Percentiles rank a stretch among this genome's conserved stretches.
Evolutionary conservation across 768 basidiomycete species (phyloP).

Genomic region (Phlebiopsis flavidoalba): DNA sequence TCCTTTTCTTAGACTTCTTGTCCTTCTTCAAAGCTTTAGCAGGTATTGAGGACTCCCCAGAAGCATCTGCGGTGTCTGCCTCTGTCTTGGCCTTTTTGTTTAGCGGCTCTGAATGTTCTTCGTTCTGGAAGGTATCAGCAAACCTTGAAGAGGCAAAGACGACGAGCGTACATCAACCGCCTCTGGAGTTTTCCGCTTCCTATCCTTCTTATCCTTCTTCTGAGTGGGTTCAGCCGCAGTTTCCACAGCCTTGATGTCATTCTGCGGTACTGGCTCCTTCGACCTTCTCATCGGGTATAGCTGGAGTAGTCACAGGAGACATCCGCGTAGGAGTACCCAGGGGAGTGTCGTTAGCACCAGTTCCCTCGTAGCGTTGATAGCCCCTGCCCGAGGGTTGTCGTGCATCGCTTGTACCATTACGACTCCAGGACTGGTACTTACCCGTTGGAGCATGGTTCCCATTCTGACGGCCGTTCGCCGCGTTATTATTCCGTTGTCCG

Average conservation of each 20-base stretch:
- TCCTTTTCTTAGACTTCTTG: conserved; percentile 23
- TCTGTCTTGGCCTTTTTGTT: conserved; percentile 12
- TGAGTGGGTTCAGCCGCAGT: conserved; percentile 10
- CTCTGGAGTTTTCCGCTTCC: conserved; percentile 5
- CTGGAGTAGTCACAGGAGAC: conserved; percentile 34
- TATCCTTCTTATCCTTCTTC: conserved; percentile 21
- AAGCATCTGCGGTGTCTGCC: not conserved
- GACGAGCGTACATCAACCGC: not conserved
- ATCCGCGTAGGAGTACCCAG: conserved; percentile 57
- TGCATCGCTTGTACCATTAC: conserved; percentile 9
- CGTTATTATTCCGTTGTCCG: conserved; percentile 1
- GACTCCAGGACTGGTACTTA: conserved; percentile 23
- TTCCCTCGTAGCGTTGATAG: conserved; percentile 22
- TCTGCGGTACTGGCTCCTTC: conserved; percentile 10
- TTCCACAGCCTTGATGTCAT: not conserved
- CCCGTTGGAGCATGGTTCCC: conserved; percentile 11
- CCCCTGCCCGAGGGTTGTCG: conserved; percentile 10
- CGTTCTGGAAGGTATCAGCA: not conserved
- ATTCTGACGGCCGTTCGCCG: conserved; percentile 6
- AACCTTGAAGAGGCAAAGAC: not conserved
- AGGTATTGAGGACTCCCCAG: not conserved
- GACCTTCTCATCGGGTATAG: conserved; percentile 3
- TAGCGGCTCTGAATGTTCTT: conserved; percentile 16
- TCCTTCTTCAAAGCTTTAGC: conserved; percentile 4
- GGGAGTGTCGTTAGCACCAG: conserved; percentile 70